Evolutionary conservation across 257 asterid genomes (phyloP), one percentile per base, ranked within the genome.

Genomic region (Fraxinus cuspidata): DNA sequence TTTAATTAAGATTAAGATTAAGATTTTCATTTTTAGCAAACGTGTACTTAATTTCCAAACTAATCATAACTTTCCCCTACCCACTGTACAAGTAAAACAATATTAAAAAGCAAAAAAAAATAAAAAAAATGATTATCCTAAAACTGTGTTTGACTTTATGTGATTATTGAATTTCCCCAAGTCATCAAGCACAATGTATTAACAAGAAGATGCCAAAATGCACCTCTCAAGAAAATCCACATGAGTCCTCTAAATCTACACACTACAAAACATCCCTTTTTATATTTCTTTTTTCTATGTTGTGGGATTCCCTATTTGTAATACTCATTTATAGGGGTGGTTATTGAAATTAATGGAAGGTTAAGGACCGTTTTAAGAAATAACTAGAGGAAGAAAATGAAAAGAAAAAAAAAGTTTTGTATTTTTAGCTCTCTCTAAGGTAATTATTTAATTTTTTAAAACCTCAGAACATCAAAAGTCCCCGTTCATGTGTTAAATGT

Each of bases 201-300:
- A 90, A 87, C 96, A 90, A 86, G 88, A 90, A 87, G 77, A 74
- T 72, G 96, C 86, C 92, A 90, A 90, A 87, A 84, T 77, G 83
- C 74, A 78, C 65, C 67, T 75, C 78, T 60, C 79, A 38, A 77
- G 81, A 78, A 83, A 74, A 31, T 83, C 78, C 83, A 81, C 53
- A 49, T 74, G 29, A 75, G 40, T 38, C 6, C 79, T 47, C 32
- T 66, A 11, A n/a, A 58, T 25, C 68, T 25, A 23, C 68, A 70
- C 76, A 56, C 51, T 68, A 74, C 80, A 70, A 28, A 19, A 47
- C 47, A 63, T 67, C 74, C 72, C 12, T 25, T 80, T 60, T 71
- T 56, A 71, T 19, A 49, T 49, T 63, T 71, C 42, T 71, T 49
- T 49, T 70, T 66, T n/a, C 78, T 3, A 82, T 27, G 83, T 69